Base-by-base conservation (phyloP, 2,329 filamentous ascomycete species). In the Fusarium sp. region DNA sequence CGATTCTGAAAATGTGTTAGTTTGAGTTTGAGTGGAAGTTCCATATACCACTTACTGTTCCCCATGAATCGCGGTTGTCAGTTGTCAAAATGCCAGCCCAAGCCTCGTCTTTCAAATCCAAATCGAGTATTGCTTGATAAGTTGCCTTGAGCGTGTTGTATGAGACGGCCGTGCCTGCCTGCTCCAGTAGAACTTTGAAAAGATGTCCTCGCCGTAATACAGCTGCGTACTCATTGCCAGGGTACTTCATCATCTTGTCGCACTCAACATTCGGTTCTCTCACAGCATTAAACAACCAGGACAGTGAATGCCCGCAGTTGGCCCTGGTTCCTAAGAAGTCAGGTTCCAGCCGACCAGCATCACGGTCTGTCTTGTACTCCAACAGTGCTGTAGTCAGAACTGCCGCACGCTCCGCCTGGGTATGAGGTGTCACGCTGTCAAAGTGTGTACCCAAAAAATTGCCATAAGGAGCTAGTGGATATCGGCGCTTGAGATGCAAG, bases 161-260 rank as follows among this genome's bases (percentile, higher is more conserved):
- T 20, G 56, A 46, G 10, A n/a, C 18, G 8, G 6, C 7, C 2
- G 13, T 15, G 1, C 20, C 56, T n/a, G 3, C 10, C 9, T 38
- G 20, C 4, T 57, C 8, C 2, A 59, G 50, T 1, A 16, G 28
- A 9, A 59, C 20, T 5, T 46, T 59, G 33, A 59, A 59, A 2
- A 59, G 56, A 59, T 59, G 56, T 1, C 56, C 56, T 2, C 13
- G 38, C 18, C 56, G 56, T 13, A 59, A 4, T 4, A 59, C 56
- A 2, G 56, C 56, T 34, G 46, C 51, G 3, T 59, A 56, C 28
- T 56, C 56, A 38, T 59, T 56, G 2, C 8, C 51, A 0, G 40
- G 40, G 11, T 59, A 59, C 16, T 45, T 56, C 50, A 59, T 57
- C 56, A 59, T 59, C 18, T 56, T 59, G 26, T 59, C 56, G 45